phyloP scores from a whole-genome alignment of 1,284 basidiomycete genomes.

The Pyrrhoderma lamaoense region DNA sequence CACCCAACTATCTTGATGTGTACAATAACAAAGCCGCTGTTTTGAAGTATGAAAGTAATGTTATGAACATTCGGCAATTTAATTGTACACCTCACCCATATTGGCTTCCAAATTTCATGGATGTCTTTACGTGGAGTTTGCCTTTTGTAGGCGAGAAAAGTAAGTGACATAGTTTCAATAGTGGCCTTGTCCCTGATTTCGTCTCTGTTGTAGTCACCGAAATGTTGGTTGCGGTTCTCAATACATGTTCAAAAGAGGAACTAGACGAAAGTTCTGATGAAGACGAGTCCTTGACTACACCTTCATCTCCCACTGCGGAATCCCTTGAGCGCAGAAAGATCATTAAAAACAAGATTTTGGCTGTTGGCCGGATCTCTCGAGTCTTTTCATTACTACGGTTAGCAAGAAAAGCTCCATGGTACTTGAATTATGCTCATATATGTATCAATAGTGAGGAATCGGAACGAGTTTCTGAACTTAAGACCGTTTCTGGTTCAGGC shows the following conservation, averaged over 20 bases:
- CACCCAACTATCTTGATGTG: conserved; percentile 93
- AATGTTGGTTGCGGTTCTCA: conserved; percentile 92
- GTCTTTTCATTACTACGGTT: conserved; percentile 94
- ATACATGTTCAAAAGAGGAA: conserved; percentile 92
- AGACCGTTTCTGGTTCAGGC: conserved; percentile 75
- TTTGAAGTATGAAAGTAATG: conserved; percentile 94
- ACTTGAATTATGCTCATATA: conserved; percentile 4
- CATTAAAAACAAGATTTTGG: conserved; percentile 98
- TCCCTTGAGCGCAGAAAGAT: conserved; percentile 66
- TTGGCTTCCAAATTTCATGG: conserved; percentile 93
- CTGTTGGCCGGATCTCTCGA: conserved; percentile 92
- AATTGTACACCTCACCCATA: conserved; percentile 95
- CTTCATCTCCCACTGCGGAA: conserved; percentile 34
- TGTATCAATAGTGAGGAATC: conserved; percentile 77
- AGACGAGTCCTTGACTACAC: conserved; percentile 36
- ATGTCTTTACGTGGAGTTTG: conserved; percentile 87
- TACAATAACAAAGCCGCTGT: conserved; percentile 98
- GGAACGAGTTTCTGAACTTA: conserved; percentile 95
- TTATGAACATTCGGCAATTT: conserved; percentile 94
- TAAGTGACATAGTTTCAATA: conserved; percentile 32
- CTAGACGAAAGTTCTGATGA: conserved; percentile 80
- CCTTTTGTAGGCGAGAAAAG: conserved; percentile 95
- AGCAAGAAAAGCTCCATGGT: conserved; percentile 25
- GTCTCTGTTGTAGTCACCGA: conserved; percentile 63
- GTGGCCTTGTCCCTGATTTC: neutral